Base-by-base conservation (phyloP, 257 asterid species). In the Ilex asprella region DNA sequence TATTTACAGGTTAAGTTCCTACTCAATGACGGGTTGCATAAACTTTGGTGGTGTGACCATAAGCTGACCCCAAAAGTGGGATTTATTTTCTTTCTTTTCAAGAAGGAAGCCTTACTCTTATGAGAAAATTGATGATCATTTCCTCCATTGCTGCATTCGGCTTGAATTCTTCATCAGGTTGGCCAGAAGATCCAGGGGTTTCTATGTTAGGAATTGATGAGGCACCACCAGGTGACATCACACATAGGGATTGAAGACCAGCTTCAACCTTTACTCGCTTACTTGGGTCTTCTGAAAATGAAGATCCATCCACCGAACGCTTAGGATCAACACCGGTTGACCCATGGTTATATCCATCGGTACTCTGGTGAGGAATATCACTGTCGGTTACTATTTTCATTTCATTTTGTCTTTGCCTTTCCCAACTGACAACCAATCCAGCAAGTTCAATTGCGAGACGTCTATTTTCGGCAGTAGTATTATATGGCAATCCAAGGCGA, bases 81-180 rank as follows among this genome's bases (percentile, higher is more conserved):
- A 4, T 35, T 35, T 35, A 35, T 35, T 35, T 35, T 35, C 41
- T 35, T 35, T 35, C 8, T 35, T 35, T 35, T 35, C 5, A 35
- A 4, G 41, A 35, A 70, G 54, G 47, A 27, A 60, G 30, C 47
- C 88, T 60, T 86, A 93, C 99, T 79, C 99, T 81, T 65, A 93
- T 93, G 29, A 93, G 95, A 75, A 93, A 93, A 73, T 93, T 93
- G 82, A 93, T 93, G 57, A 93, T 93, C 99, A 93, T 93, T 81
- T 93, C 99, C 77, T 93, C 99, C 99, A 93, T 93, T 56, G 99
- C 99, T 3, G 99, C 99, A 73, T 93, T 93, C 66, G 99, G 99
- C 84, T 93, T 93, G 77, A 93, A 93, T 72, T 93, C 99, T 76
- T 93, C 99, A 81, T 93, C 99, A 61, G 96, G 88, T 81, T 85